Evolutionary conservation across 2,329 filamentous ascomycete genomes (phyloP), one percentile per base, ranked within the genome.

Genomic region (Phialophora macrospora): DNA sequence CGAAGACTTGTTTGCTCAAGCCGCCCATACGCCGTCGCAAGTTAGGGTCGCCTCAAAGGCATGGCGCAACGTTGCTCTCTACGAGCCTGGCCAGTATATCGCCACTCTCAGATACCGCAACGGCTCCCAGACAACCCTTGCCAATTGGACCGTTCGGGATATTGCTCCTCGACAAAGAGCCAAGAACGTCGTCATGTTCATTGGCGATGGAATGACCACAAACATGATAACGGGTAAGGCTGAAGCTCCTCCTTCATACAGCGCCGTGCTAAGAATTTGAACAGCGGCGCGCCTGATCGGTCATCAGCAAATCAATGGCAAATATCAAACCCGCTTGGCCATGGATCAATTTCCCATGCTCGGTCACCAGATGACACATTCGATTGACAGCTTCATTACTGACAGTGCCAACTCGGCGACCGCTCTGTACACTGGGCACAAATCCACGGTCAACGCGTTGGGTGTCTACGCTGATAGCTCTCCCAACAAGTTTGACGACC

Each of bases 341-440:
- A 83, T 96, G 81, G 92, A 96, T 80, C 84, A 92, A 74, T 95
- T 95, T 79, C 91, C 92, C 2, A 85, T 93, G n/a, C 75, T 94
- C 11, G 92, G 92, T 22, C 92, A 96, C 77, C 91, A 94, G 79
- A 94, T 95, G 88, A 93, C 91, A 11, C 91, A 94, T 78, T 93
- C 90, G 1, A 87, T 95, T 74, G 91, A 94, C 79, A 88, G 83
- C 57, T 94, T 91, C 82, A 94, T 95, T 75, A 95, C 91, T 44
- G 91, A 95, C 77, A 92, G 89, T 67, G 92, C 92, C 78, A 95
- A 95, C 80, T 92, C 89, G 4, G 91, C 91, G 3, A 91, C 89
- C 51, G 90, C 91, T 17, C 82, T 95, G 20, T 95, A 94, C 80
- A 88, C 86, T 26, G 92, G 92, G 38, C 91, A 95, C 81, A 95